These are phyloP conservation scores for Eragrostis curvula DNA, from an alignment of 176 grass and related monocot genomes.

Conservation along the genomic window DNA sequence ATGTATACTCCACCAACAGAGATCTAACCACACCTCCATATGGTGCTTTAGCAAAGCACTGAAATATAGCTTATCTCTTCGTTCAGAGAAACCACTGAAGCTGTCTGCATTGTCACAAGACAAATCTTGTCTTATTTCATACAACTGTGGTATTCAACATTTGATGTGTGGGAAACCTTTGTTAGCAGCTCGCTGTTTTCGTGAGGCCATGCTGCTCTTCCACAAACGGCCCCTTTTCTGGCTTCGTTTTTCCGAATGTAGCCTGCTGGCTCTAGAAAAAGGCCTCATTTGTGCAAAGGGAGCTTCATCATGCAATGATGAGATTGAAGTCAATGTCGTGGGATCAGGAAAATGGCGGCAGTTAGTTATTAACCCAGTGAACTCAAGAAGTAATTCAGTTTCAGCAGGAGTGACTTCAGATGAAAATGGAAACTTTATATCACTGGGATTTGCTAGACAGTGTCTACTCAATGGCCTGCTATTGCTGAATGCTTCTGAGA, in stretches of 20 bases:
- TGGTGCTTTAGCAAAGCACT: constrained; percentile 85
- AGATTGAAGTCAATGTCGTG: constrained; percentile 71
- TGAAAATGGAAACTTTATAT: constrained; percentile 52
- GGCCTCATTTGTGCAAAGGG: constrained; percentile 57
- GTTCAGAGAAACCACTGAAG: constrained; percentile 74
- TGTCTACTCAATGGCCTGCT: constrained; percentile 77
- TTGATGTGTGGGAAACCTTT: constrained; percentile 80
- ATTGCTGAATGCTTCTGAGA: constrained; percentile 56
- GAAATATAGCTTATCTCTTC: constrained; percentile 56
- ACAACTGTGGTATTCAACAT: constrained; percentile 87
- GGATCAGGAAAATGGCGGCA: constrained; percentile 79
- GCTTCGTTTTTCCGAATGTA: constrained; percentile 93
- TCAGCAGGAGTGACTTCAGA: constrained; percentile 41
- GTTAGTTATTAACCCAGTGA: constrained; percentile 56
- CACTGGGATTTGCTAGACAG: constrained; percentile 70
- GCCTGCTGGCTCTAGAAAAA: constrained; percentile 73
- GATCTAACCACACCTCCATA: constrained; percentile 64
- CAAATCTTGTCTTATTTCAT: constrained; percentile 74
- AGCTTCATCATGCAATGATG: constrained; percentile 49
- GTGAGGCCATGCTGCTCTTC: constrained; percentile 66
- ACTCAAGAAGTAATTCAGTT: constrained; percentile 39
- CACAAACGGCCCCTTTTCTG: constrained; percentile 72
- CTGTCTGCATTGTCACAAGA: constrained; percentile 73
- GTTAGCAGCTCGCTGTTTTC: constrained; percentile 80
- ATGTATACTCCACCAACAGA: constrained; percentile 91